Evolutionary conservation across 2,329 filamentous ascomycete genomes (phyloP), one percentile per base, ranked within the genome.

Genomic region (Fusarium stilboides): DNA sequence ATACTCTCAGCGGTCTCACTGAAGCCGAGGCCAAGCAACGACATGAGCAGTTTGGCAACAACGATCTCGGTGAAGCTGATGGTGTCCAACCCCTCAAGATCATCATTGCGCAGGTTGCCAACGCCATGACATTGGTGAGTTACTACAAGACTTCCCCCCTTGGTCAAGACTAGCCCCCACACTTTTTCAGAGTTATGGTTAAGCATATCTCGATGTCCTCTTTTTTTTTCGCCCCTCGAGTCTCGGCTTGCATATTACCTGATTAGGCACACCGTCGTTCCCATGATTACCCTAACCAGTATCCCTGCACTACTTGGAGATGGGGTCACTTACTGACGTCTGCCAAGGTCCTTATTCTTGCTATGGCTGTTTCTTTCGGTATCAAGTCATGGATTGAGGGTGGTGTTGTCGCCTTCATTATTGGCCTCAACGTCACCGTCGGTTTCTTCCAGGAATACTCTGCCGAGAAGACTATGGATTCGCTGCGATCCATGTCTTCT

Each of bases 91-190:
- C 85, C 81, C 57, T 84, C 44, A 89, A 89, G 74, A 88, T 90
- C 36, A 77, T 90, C 12, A 79, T 91, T 45, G 83, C 86, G 26
- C 90, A 92, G 76, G 81, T 92, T 56, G 89, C 89, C 53, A 92
- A 92, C 75, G 89, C 89, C 12, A 88, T 92, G 88, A 91, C 88
- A 64, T 76, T 92, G 77, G 90, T 90, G 70, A 73, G 77, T 70
- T 26, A 10, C 47, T 50, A 31, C 39, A 19, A 15, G 17, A 10
- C 43, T 52, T 36, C 15, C 37, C 37, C 15, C 22, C 31, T 36
- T 40, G 34, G 22, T 37, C 20, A 15, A 26, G 37, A 28, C 19
- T 36, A 47, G 24, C 66, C 62, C 66, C 50, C 66, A 53, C 62
- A 44, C 22, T 15, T 22, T 22, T 47, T 20, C 40, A 47, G 15